These are phyloP conservation scores for Pistacia atlantica DNA, from an alignment of 345 rosid genomes.

Conservation along the genomic window DNA sequence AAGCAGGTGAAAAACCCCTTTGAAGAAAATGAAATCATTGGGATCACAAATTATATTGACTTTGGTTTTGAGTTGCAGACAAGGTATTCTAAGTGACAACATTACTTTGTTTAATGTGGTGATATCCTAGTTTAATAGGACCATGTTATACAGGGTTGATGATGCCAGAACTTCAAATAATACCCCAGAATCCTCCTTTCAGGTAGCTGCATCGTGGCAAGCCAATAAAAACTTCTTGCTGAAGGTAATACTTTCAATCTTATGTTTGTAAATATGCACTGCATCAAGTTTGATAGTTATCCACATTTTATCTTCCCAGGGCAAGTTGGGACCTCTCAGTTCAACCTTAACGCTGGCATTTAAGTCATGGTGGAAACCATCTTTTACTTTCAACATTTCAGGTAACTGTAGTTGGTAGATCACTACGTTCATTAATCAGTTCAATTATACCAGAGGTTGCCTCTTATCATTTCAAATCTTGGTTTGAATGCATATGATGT, in stretches of 20 bases:
- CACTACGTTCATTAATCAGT: not conserved
- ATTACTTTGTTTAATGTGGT: not conserved
- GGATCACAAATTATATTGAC: slow-evolving; percentile 94
- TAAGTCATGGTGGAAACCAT: slow-evolving; percentile 98
- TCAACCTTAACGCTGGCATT: slow-evolving; percentile 74
- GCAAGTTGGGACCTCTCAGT: slow-evolving; percentile 79
- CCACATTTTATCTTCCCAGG: slow-evolving; percentile 41
- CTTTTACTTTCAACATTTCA: slow-evolving; percentile 80
- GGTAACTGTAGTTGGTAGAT: slow-evolving; percentile 35
- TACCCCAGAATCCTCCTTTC: slow-evolving; percentile 67
- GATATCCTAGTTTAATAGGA: slow-evolving; percentile 22
- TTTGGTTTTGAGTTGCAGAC: slow-evolving; percentile 86
- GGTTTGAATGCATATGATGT: not conserved
- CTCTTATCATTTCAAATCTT: too few relatives aligned
- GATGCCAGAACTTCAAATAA: slow-evolving; percentile 40
- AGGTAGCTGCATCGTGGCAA: slow-evolving; percentile 96
- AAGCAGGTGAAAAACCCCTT: slow-evolving; percentile 86
- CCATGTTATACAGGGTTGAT: slow-evolving; percentile 51
- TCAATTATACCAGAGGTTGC: too few relatives aligned
- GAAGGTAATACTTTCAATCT: slow-evolving; percentile 49
- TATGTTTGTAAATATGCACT: not conserved
- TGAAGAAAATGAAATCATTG: slow-evolving; percentile 76
- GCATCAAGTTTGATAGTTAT: not conserved
- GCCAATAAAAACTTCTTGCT: slow-evolving; percentile 88
- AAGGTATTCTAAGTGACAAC: slow-evolving; percentile 46